phyloP scores from a whole-genome alignment of 169 alveolate genomes.

The Eimeria praecox region DNA sequence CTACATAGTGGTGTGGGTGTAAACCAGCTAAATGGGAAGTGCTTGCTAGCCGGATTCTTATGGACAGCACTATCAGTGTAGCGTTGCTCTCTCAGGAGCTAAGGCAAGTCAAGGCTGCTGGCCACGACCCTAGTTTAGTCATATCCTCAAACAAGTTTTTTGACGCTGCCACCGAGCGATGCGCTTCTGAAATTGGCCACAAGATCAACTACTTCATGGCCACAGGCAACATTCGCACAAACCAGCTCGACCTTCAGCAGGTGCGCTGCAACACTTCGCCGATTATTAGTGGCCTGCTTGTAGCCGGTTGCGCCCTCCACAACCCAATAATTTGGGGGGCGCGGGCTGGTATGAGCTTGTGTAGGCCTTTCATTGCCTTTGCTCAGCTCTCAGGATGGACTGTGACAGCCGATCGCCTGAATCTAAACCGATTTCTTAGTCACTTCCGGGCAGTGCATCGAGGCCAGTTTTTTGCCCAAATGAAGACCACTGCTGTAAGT shows the following conservation, averaged over 20 bases:
- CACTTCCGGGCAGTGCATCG: conserved; percentile 99
- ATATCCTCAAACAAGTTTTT: conserved; percentile 50
- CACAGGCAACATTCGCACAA: conserved; percentile 96
- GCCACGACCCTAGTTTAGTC: conserved; percentile 54
- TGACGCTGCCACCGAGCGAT: conserved; percentile 59
- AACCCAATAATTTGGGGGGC: not conserved
- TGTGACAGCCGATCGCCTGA: conserved; percentile 98
- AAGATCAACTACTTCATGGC: conserved; percentile 94
- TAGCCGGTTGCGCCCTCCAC: not conserved
- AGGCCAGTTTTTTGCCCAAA: conserved; percentile 98
- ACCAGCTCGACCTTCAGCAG: conserved; percentile 88
- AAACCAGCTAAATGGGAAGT: not conserved
- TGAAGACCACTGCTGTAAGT: conserved; percentile 97
- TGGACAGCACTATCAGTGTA: not conserved
- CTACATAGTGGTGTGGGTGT: not conserved
- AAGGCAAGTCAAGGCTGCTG: conserved; percentile 49
- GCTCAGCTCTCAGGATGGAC: conserved; percentile 98
- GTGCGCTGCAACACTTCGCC: not conserved
- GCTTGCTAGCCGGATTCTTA: not conserved
- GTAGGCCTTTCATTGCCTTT: conserved; percentile 56
- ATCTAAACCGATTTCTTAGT: conserved; percentile 97
- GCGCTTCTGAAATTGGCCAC: conserved; percentile 68
- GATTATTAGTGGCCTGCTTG: not conserved
- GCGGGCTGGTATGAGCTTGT: not conserved
- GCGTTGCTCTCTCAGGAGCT: conserved; percentile 26